These are phyloP conservation scores for Claviceps spartinae DNA, from an alignment of 2,329 filamentous ascomycete species.

Conservation along the genomic window DNA sequence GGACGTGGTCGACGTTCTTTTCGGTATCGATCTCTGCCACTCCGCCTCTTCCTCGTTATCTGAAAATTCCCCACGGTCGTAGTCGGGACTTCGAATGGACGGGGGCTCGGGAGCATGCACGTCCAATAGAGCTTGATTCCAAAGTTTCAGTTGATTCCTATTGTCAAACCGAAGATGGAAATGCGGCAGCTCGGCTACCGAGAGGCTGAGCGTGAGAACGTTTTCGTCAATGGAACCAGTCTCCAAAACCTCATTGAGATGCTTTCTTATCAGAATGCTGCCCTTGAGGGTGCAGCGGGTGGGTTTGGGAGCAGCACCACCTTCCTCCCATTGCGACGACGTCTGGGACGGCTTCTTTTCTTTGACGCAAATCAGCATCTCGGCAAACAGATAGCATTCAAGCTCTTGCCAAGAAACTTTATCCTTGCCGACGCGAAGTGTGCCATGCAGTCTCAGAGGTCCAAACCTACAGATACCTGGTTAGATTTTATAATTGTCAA, in stretches of 20 bases:
- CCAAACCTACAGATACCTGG: constrained; percentile 53
- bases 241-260: constrained; percentile 78
- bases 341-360: constrained; percentile 61
- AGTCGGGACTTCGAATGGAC: constrained; percentile 56
- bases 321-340: constrained; percentile 54
- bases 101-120: constrained; percentile 59
- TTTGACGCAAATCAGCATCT: constrained; percentile 99
- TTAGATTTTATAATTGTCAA: neutral
- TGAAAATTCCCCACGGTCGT: constrained; percentile 62
- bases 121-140: constrained; percentile 78
- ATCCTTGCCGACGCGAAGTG: constrained; percentile 88
- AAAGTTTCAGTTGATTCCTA: constrained; percentile 70
- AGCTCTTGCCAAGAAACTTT: constrained; percentile 94
- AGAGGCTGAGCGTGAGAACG: constrained; percentile 77
- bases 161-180: constrained; percentile 88
- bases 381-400: constrained; percentile 90
- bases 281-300: constrained; percentile 84
- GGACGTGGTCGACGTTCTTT: constrained; percentile 69
- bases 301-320: constrained; percentile 38
- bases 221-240: constrained; percentile 59
- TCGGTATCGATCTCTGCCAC: constrained; percentile 50
- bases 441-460: constrained; percentile 78
- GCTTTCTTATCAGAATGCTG: constrained; percentile 96
- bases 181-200: constrained; percentile 79
- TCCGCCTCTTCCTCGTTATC: constrained; percentile 77